Evolutionary conservation across 106 monocot species (phyloP), one percentile per base, ranked within the genome.

Genomic region (Chionographis japonica): DNA sequence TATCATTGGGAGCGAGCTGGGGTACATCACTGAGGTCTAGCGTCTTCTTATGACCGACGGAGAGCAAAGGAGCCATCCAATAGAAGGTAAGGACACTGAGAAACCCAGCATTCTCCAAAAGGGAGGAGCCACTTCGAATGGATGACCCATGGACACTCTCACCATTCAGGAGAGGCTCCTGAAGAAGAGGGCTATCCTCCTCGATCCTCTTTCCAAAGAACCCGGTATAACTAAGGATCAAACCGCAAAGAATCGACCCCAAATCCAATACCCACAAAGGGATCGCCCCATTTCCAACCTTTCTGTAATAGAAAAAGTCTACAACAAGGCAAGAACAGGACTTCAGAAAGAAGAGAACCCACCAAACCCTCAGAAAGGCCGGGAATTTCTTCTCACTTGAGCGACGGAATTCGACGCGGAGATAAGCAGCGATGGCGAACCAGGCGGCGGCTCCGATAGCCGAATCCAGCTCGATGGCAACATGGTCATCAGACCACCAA

Each of bases 51-150:
- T 84, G 78, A 15, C 95, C 95, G 2, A 74, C 16, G 3, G 83
- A 59, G 52, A 95, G 77, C 66, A 95, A 70, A 70, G 88, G 75
- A 13, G 71, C 74, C 78, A 91, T 73, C 95, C 95, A 95, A 62
- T 81, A 91, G 88, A 95, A 95, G 35, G 88, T 86, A 39, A 95
- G 83, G 41, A 71, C 19, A 51, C 91, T 86, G 17, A 91, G 62
- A 49, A 88, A 71, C 7, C 77, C 73, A 7, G 88, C 91, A 60
- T 69, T 80, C 12, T 85, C 63, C 65, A 77, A 85, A 3, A 72
- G 49, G n/a, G 91, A 74, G 19, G 12, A n/a, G 16, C 17, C 54
- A 55, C 11, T 55, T 20, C 41, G 18, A 12, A 42, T 39, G 39
- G 4, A 4, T 39, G 52, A 52, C n/a, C 38, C 40, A 57, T 9